A percentile compares a stretch with the other conserved stretches of the same genome.
Evolutionary conservation across 441 rosid genomes (phyloP).

Genomic region (Erysimum cheiri): DNA sequence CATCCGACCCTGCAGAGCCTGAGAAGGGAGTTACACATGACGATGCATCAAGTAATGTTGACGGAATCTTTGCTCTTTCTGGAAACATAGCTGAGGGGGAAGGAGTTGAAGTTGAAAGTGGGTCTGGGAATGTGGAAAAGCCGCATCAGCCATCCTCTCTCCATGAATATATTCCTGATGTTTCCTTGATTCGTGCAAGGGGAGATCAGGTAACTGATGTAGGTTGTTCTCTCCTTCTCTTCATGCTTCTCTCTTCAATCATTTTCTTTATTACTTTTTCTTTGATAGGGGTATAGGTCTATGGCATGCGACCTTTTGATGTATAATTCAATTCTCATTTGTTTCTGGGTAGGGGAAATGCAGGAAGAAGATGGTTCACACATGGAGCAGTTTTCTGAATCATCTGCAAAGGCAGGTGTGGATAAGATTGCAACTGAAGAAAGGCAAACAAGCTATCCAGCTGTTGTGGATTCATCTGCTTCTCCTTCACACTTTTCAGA

Average conservation of each 20-base stretch:
- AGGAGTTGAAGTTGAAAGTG: slow-evolving; percentile 45
- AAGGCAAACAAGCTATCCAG: slow-evolving; percentile 44
- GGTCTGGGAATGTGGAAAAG: slow-evolving; percentile 44
- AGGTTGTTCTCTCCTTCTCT: slow-evolving; percentile 82
- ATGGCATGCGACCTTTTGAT: slow-evolving; percentile 47
- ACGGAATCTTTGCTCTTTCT: slow-evolving; percentile 32
- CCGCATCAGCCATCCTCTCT: slow-evolving; percentile 47
- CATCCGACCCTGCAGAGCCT: slow-evolving; percentile 42
- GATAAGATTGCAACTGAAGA: slow-evolving; percentile 48
- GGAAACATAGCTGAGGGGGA: slow-evolving; percentile 42
- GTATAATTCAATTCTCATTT: slow-evolving; percentile 81
- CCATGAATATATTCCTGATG: slow-evolving; percentile 55
- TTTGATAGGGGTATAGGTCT: slow-evolving; percentile 35
- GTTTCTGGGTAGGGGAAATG: slow-evolving; percentile 94
- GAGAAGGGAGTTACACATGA: slow-evolving; percentile 51
- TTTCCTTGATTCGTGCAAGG: slow-evolving; percentile 54
- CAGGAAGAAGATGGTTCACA: slow-evolving; percentile 82
- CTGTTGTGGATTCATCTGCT: slow-evolving; percentile 42
- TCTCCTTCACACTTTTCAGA: slow-evolving; percentile 42
- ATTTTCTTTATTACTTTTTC: slow-evolving; percentile 22
- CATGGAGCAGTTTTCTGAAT: slow-evolving; percentile 52
- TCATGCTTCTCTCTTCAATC: slow-evolving; percentile 33
- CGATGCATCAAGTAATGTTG: slow-evolving; percentile 35
- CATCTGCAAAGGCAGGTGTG: slow-evolving; percentile 40
- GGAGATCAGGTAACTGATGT: slow-evolving; percentile 89